These are phyloP conservation scores for Prosopis cineraria DNA, from an alignment of 306 rosid species.

Conservation along the genomic window DNA sequence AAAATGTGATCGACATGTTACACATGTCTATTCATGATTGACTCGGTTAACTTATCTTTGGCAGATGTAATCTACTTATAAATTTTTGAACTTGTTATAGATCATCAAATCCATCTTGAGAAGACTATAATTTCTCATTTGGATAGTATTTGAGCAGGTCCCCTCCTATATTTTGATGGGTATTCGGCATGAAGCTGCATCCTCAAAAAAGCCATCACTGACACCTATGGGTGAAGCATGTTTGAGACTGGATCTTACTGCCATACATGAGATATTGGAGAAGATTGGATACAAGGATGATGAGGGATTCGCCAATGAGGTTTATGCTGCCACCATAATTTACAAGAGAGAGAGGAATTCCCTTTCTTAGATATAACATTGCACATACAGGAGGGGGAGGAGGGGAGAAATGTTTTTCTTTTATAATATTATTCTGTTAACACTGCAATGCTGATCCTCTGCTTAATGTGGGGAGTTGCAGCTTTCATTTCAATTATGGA, in stretches of 20 bases:
- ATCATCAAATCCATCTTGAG: conserved; percentile 17
- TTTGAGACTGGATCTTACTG: conserved; percentile 86
- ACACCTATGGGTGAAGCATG: conserved; percentile 95
- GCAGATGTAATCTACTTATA: neutral
- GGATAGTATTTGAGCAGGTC: conserved; percentile 64
- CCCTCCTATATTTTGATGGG: conserved; percentile 81
- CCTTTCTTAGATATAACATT: no score
- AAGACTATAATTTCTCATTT: conserved; percentile 57
- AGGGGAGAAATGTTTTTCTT: neutral
- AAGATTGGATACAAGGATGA: conserved; percentile 96
- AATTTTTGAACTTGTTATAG: neutral
- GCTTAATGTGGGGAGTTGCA: conserved; percentile 49
- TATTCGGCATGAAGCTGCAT: conserved; percentile 57
- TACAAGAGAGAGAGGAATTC: neutral
- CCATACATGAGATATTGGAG: conserved; percentile 87
- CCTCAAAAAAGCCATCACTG: conserved; percentile 63
- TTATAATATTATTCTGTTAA: neutral
- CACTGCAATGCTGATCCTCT: conserved; percentile 35
- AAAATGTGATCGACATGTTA: neutral
- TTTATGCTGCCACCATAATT: conserved; percentile 41
- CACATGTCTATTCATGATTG: neutral
- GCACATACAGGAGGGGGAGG: no score
- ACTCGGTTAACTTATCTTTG: neutral
- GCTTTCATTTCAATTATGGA: conserved; percentile 99
- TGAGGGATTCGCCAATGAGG: conserved; percentile 97